Evolutionary conservation across 2,329 filamentous ascomycete species (phyloP).

Genomic region (Lachnellula subtilissima): DNA sequence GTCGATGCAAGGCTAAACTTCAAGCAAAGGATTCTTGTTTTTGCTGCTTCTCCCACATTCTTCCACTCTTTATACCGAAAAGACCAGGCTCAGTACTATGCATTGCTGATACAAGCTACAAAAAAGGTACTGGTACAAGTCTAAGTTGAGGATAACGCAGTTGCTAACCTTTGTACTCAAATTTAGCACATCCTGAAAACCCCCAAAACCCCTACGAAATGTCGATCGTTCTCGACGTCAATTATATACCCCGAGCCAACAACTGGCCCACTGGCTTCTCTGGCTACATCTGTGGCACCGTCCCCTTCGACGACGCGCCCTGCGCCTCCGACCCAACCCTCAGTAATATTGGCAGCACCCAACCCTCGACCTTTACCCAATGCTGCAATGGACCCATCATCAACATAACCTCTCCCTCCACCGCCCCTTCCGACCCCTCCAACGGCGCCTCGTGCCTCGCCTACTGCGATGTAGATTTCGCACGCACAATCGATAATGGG

Average conservation of each 20-base stretch:
- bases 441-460: not conserved
- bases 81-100: too few species aligned
- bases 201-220: not conserved
- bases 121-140: not conserved
- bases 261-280: conserved; percentile 1
- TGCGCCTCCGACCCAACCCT: not conserved
- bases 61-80: too few species aligned
- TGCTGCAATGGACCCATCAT: conserved; percentile 7
- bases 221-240: not conserved
- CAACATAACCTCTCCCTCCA: conserved; percentile 2
- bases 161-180: not conserved
- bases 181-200: not conserved
- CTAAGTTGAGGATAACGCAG: not conserved
- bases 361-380: not conserved
- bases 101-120: too few species aligned
- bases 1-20: too few species aligned
- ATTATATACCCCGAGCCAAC: not conserved
- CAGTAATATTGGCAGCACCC: not conserved
- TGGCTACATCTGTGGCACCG: conserved; percentile 1
- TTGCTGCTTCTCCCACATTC: too few species aligned
- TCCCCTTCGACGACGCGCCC: not conserved
- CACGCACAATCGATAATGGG: not conserved
- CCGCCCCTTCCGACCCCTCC: conserved; percentile 3
- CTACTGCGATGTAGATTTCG: conserved; percentile 3
- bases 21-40: too few species aligned